A percentile compares a stretch with the other conserved stretches of the same genome.
These are phyloP conservation scores for Zygotorulaspora mrakii DNA, from an alignment of 1,139 yeast genomes.

Conservation along the genomic window DNA sequence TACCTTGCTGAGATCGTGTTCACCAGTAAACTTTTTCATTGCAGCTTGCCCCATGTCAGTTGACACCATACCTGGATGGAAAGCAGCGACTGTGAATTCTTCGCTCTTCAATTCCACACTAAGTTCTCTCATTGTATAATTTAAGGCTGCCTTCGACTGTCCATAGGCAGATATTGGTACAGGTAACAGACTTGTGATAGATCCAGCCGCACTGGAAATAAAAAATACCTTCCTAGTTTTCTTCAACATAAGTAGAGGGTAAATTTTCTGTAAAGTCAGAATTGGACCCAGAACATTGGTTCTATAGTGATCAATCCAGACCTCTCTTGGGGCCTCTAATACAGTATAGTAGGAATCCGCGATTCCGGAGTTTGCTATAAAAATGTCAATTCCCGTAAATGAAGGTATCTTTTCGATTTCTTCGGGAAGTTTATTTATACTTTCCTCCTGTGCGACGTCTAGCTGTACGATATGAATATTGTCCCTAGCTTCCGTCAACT, in stretches of 20 bases:
- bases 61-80: constrained; percentile 38
- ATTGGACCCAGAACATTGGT: constrained; percentile 33
- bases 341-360: constrained; percentile 6
- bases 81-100: constrained; percentile 29
- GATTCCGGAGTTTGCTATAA: constrained; percentile 8
- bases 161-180: constrained; percentile 35
- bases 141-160: constrained; percentile 40
- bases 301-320: constrained; percentile 8
- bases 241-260: constrained; percentile 24
- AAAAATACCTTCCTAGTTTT: constrained; percentile 25
- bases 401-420: constrained; percentile 3
- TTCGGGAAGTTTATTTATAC: constrained; percentile 3
- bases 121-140: constrained; percentile 30
- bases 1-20: neutral
- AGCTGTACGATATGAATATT: constrained; percentile 5
- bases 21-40: neutral
- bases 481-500: constrained; percentile 3
- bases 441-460: constrained; percentile 3
- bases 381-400: constrained; percentile 5
- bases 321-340: constrained; percentile 7
- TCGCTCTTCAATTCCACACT: constrained; percentile 29
- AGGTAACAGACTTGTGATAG: constrained; percentile 17
- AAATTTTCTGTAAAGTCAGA: constrained; percentile 23
- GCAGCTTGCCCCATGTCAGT: constrained; percentile 33
- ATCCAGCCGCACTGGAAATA: constrained; percentile 31